Percentiles rank a stretch among this genome's conserved stretches.
phyloP scores from a whole-genome alignment of 768 basidiomycete species.

The Suillus occidentalis region DNA sequence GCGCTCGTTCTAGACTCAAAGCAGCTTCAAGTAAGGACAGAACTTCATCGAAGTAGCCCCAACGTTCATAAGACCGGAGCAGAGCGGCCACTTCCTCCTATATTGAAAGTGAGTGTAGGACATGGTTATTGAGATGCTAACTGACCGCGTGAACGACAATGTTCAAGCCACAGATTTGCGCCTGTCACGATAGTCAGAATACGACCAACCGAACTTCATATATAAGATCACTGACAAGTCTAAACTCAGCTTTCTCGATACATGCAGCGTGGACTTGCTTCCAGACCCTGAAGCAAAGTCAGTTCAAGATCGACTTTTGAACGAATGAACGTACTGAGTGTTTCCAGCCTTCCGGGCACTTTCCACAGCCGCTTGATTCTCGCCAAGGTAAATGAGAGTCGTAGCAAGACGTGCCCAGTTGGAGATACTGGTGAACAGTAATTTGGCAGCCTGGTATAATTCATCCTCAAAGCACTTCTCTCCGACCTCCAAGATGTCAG shows the following conservation, averaged over 20 bases:
- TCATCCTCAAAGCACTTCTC: slow-evolving; percentile 99
- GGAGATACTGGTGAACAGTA: slow-evolving; percentile 94
- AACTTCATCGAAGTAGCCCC: slow-evolving; percentile 94
- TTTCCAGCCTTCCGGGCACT: slow-evolving; percentile 99
- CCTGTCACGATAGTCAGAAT: slow-evolving; percentile 40
- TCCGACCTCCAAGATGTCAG: slow-evolving; percentile 93
- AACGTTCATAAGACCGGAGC: slow-evolving; percentile 83
- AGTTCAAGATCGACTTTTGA: slow-evolving; percentile 6
- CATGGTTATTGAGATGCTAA: slow-evolving; percentile 16
- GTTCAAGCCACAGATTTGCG: slow-evolving; percentile 98
- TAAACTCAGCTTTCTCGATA: slow-evolving; percentile 96
- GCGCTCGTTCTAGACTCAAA: slow-evolving; percentile 93
- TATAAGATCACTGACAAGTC: slow-evolving; percentile 54
- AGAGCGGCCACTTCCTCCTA: slow-evolving; percentile 77
- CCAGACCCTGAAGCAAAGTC: slow-evolving; percentile 73
- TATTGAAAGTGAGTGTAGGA: slow-evolving; percentile 6
- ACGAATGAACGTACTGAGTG: slow-evolving; percentile 70
- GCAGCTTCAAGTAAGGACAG: slow-evolving; percentile 91
- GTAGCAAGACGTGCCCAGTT: slow-evolving; percentile 99
- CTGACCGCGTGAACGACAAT: slow-evolving; percentile 86
- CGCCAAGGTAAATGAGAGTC: slow-evolving; percentile 95
- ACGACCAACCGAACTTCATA: neutral
- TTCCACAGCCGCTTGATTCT: slow-evolving; percentile 98
- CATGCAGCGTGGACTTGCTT: slow-evolving; percentile 99
- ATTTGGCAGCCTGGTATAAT: slow-evolving; percentile 94